Evolutionary conservation across 495 filamentous ascomycete species (phyloP).

Genomic region (Monascus purpureus): DNA sequence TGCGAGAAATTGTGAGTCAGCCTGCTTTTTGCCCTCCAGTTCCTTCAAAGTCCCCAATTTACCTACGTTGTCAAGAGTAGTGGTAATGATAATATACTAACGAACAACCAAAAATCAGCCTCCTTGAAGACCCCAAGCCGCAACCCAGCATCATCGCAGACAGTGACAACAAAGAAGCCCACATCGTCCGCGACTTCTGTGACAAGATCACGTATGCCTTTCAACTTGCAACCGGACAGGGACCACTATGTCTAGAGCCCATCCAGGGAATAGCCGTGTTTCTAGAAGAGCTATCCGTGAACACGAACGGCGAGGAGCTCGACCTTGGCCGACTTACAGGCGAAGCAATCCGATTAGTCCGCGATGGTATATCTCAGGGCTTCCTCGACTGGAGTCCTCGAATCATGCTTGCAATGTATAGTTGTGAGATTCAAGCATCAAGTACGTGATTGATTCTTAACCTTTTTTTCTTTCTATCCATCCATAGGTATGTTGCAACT

Average conservation of each 20-base stretch:
- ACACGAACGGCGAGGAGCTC: constrained; percentile 41
- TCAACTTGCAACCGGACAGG: constrained; percentile 80
- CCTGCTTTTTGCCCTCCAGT: not conserved
- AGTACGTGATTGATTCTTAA: constrained; percentile 36
- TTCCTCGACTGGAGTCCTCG: constrained; percentile 95
- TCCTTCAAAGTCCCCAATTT: not conserved
- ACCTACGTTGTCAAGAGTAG: not conserved
- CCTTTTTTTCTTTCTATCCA: not conserved
- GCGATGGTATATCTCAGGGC: constrained; percentile 68
- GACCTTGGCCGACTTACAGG: constrained; percentile 79
- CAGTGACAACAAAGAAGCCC: constrained; percentile 30
- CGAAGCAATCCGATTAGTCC: constrained; percentile 77
- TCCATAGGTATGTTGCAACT: too few relatives aligned
- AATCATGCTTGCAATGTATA: constrained; percentile 95
- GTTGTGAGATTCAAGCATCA: constrained; percentile 89
- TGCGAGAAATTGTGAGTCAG: constrained; percentile 65
- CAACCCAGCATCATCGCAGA: constrained; percentile 11
- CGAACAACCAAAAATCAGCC: constrained; percentile 10
- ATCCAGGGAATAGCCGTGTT: constrained; percentile 89
- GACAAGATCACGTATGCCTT: constrained; percentile 90
- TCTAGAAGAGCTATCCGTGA: constrained; percentile 61
- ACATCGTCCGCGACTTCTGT: constrained; percentile 58
- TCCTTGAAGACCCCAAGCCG: constrained; percentile 25
- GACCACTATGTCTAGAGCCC: constrained; percentile 85
- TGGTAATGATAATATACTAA: constrained; percentile 5